Conservation (phyloP, 2,329 filamentous ascomycete genomes). For the Gnomoniopsis smithogilvyi region DNA sequence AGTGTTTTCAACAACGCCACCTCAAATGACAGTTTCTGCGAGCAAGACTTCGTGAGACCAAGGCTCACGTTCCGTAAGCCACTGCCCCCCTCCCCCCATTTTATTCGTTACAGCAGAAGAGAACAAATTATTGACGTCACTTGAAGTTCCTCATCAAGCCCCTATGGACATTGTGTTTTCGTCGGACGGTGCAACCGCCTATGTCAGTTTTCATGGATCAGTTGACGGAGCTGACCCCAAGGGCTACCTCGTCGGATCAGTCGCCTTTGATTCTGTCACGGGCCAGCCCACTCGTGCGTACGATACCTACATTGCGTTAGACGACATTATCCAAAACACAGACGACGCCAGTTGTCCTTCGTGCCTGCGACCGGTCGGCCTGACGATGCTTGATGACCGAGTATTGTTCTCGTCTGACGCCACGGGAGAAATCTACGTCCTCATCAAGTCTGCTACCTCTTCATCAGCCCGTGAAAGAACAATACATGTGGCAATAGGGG, state of each 20-base stretch:
- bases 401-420: conserved; percentile 60
- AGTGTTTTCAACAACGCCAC: conserved; percentile 29
- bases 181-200: conserved; percentile 54
- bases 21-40: conserved; percentile 43
- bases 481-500: neutral
- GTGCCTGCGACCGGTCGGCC: conserved; percentile 61
- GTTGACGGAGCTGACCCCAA: conserved; percentile 39
- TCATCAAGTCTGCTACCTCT: conserved; percentile 25
- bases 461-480: neutral
- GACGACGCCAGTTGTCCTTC: conserved; percentile 52
- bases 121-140: neutral
- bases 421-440: conserved; percentile 63
- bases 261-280: conserved; percentile 34
- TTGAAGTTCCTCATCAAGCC: conserved; percentile 53
- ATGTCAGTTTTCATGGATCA: conserved; percentile 62
- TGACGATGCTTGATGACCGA: conserved; percentile 47
- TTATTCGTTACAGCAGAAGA: neutral
- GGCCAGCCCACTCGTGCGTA: conserved; percentile 37
- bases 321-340: conserved; percentile 52
- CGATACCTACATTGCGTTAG: conserved; percentile 43
- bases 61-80: conserved; percentile 43
- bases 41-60: conserved; percentile 42
- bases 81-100: no score
- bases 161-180: conserved; percentile 70
- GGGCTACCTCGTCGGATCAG: conserved; percentile 41